A percentile compares a stretch with the other conserved stretches of the same genome.
Evolutionary conservation across 257 asterid genomes (phyloP).

Genomic region (Nicotiana noctiflora): DNA sequence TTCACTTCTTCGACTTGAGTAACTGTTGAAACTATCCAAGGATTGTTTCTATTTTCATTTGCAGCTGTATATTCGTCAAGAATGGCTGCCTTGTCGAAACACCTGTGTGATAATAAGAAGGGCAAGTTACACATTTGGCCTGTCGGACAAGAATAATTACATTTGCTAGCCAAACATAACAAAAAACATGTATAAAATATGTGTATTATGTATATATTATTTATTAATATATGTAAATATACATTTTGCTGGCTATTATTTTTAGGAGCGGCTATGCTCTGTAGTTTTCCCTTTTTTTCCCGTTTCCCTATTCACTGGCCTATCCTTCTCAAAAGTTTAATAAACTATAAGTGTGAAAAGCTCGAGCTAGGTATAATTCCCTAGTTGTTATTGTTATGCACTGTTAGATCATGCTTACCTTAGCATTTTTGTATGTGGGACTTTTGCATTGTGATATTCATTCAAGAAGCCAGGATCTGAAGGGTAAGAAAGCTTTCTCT

Average conservation of each 20-base stretch:
- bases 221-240: too few species aligned
- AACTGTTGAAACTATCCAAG: slow-evolving; percentile 40
- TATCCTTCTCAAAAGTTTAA: neutral
- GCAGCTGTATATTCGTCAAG: slow-evolving; percentile 20
- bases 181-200: too few species aligned
- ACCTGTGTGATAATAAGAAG: slow-evolving; percentile 28
- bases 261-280: too few species aligned
- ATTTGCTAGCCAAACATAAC: too few species aligned
- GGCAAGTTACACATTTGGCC: too few species aligned
- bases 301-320: neutral
- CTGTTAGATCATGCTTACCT: slow-evolving; percentile 26
- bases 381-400: neutral
- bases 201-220: too few species aligned
- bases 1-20: slow-evolving; percentile 81
- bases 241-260: too few species aligned
- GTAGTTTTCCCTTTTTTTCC: too few species aligned
- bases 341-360: neutral
- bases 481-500: slow-evolving; percentile 25
- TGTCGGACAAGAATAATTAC: too few species aligned
- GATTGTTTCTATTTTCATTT: slow-evolving; percentile 3
- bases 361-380: neutral
- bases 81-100: slow-evolving; percentile 76
- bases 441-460: slow-evolving; percentile 40
- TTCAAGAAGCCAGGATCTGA: slow-evolving; percentile 37
- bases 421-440: slow-evolving; percentile 45